Evolutionary conservation across 208 protist genomes (phyloP).

Genomic region (Phytomonas francai): DNA sequence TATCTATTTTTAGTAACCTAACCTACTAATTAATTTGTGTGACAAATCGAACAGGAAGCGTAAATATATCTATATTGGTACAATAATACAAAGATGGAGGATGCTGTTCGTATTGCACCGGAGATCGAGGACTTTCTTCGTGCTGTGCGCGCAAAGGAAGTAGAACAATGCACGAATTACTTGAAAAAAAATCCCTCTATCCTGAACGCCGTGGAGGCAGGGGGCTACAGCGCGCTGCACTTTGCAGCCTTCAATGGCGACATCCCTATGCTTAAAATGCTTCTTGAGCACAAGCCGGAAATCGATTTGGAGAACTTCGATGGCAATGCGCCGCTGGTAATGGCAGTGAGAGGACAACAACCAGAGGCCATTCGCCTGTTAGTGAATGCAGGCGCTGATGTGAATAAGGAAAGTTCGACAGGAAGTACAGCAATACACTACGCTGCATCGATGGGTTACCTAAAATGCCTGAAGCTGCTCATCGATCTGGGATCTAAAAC

Average conservation of each 20-base stretch:
- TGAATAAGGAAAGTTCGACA: slow-evolving; percentile 46
- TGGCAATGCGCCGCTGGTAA: slow-evolving; percentile 77
- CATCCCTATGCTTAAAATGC: slow-evolving; percentile 52
- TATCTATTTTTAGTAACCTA: neutral
- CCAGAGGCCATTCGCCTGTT: slow-evolving; percentile 49
- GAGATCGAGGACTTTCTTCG: slow-evolving; percentile 83
- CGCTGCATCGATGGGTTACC: slow-evolving; percentile 66
- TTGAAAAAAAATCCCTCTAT: slow-evolving; percentile 53
- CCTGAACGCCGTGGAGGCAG: slow-evolving; percentile 64
- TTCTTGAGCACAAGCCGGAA: slow-evolving; percentile 47
- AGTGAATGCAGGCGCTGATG: slow-evolving; percentile 53
- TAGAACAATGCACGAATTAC: slow-evolving; percentile 30
- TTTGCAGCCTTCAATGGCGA: slow-evolving; percentile 86
- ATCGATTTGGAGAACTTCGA: slow-evolving; percentile 75
- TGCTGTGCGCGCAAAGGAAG: slow-evolving; percentile 44
- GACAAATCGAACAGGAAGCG: neutral
- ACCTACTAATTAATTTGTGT: neutral
- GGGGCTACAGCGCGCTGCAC: slow-evolving; percentile 80
- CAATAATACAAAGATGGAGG: slow-evolving; percentile 44
- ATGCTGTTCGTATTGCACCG: slow-evolving; percentile 68
- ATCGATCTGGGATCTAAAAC: slow-evolving; percentile 51
- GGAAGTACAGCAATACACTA: slow-evolving; percentile 72
- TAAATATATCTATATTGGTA: neutral
- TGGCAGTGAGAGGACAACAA: slow-evolving; percentile 71
- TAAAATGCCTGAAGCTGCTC: slow-evolving; percentile 58